Percentiles rank a stretch among this genome's conserved stretches.
Evolutionary conservation across 75 land plant species (phyloP).

Genomic region (Chamaecyparis obtusa): DNA sequence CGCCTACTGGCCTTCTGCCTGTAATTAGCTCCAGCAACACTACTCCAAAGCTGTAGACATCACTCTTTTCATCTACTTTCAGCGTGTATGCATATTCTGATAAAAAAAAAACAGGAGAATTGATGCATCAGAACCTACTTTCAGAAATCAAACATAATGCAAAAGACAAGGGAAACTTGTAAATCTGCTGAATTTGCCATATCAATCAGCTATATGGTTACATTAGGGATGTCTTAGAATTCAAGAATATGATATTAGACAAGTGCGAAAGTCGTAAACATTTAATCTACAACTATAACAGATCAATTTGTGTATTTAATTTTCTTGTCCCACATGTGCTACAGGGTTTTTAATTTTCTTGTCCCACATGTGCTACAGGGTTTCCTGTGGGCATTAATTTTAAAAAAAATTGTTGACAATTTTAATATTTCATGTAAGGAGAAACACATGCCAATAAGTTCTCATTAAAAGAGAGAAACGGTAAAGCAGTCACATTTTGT

Average conservation of each 20-base stretch:
- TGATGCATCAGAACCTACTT: background rate
- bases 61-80: conserved; percentile 89
- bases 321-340: background rate
- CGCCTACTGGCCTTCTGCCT: conserved; percentile 77
- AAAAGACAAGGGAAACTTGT: background rate
- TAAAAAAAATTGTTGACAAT: background rate
- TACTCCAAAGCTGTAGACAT: conserved; percentile 89
- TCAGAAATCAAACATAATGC: background rate
- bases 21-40: conserved; percentile 72
- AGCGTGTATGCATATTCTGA: conserved; percentile 91
- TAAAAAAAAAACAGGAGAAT: conserved; percentile 5
- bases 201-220: background rate
- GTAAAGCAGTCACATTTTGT: background rate
- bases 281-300: background rate
- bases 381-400: background rate
- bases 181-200: background rate
- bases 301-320: background rate
- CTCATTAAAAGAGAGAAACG: background rate
- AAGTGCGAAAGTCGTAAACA: background rate
- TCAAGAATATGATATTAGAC: background rate
- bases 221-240: background rate
- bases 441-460: background rate
- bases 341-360: background rate
- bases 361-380: background rate
- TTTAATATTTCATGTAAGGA: background rate